Evolutionary conservation across 208 protist genomes (phyloP).

Genomic region (Crithidia mellificae): DNA sequence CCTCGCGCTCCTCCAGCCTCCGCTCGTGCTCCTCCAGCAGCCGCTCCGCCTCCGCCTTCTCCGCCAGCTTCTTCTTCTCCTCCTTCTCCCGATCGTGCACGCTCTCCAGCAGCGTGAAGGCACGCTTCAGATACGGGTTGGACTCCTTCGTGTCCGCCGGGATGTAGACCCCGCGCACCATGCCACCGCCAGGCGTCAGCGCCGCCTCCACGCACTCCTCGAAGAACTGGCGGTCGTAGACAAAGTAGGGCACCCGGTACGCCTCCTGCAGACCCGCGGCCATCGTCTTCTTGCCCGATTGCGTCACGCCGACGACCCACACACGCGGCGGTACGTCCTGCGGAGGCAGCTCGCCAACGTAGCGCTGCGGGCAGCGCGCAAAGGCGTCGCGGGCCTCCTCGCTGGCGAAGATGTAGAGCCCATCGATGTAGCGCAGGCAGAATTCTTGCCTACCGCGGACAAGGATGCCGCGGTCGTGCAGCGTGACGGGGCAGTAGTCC

Average conservation of each 20-base stretch:
- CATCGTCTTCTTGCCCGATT: constrained; percentile 78
- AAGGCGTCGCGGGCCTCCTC: constrained; percentile 63
- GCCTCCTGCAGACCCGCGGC: constrained; percentile 44
- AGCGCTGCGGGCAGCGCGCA: constrained; percentile 67
- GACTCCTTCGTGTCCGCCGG: constrained; percentile 35
- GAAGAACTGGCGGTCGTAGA: constrained; percentile 75
- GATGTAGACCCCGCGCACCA: constrained; percentile 69
- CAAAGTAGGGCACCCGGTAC: constrained; percentile 74
- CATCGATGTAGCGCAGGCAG: constrained; percentile 53
- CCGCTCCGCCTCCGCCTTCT: constrained; percentile 49
- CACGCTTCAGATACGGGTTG: constrained; percentile 56
- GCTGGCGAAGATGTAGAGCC: constrained; percentile 81
- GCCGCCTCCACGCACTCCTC: constrained; percentile 74
- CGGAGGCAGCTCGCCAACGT: constrained; percentile 44
- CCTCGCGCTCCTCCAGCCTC: constrained; percentile 38
- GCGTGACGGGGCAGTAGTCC: constrained; percentile 86
- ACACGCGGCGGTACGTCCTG: constrained; percentile 66
- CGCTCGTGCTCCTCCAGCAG: constrained; percentile 60
- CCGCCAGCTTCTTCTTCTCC: constrained; percentile 52
- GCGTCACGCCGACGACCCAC: constrained; percentile 74
- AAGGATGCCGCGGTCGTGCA: constrained; percentile 67
- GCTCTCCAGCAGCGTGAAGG: constrained; percentile 52
- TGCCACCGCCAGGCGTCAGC: constrained; percentile 44
- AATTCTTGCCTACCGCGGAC: constrained; percentile 67
- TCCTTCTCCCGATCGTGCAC: constrained; percentile 59